phyloP scores from a whole-genome alignment of 225 moss, liverwort and hornwort genomes.

The Physcomitrium patens region DNA sequence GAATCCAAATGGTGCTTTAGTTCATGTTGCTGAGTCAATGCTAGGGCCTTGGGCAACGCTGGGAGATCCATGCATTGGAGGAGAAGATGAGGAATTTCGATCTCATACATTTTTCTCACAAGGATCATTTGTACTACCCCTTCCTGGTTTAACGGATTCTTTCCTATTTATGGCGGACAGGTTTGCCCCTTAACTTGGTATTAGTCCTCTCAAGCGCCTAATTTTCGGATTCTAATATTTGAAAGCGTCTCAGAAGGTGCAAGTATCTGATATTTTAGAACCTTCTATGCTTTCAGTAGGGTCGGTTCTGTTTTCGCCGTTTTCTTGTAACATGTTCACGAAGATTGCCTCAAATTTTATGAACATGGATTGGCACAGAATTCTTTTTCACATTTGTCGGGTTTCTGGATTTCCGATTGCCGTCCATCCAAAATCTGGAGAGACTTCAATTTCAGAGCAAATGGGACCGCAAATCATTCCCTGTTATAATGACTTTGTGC shows the following conservation, averaged over 20 bases:
- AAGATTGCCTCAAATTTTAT: background rate
- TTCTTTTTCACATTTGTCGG: background rate
- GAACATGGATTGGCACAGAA: background rate
- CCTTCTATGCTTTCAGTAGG: background rate
- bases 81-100: conserved; percentile 77
- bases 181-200: conserved; percentile 30
- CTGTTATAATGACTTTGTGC: background rate
- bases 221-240: background rate
- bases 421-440: background rate
- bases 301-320: background rate
- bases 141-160: conserved; percentile 78
- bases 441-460: background rate
- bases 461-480: background rate
- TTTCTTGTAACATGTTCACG: conserved; percentile 8
- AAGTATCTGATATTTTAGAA: background rate
- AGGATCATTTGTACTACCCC: conserved; percentile 88
- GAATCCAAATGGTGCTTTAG: conserved; percentile 83
- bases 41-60: conserved; percentile 85
- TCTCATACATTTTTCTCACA: conserved; percentile 88
- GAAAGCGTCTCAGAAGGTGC: background rate
- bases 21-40: conserved; percentile 92
- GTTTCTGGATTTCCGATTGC: background rate
- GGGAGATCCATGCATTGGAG: conserved; percentile 91
- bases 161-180: conserved; percentile 94
- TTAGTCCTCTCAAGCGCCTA: background rate